Conservation (phyloP, 495 filamentous ascomycete genomes). For the Tuber microsphaerosporum region DNA sequence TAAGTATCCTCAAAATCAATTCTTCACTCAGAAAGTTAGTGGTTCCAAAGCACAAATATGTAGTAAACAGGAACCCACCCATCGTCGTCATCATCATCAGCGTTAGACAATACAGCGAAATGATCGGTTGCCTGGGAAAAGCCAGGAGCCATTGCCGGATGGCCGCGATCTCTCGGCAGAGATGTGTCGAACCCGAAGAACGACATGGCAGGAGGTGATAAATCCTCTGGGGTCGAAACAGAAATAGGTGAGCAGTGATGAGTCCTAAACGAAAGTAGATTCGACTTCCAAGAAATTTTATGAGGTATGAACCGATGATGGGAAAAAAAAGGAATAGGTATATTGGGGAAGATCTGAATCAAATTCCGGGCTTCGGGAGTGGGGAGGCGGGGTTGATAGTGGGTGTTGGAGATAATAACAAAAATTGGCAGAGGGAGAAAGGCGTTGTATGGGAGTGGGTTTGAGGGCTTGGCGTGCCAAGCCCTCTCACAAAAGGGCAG, state of each 20-base stretch:
- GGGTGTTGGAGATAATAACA: conserved; percentile 2
- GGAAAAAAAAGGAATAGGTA: neutral
- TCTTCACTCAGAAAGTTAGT: conserved; percentile 42
- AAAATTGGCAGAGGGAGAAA: conserved; percentile 6
- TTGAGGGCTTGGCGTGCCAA: neutral
- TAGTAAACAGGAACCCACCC: conserved; percentile 52
- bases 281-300: neutral
- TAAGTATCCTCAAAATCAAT: conserved; percentile 98
- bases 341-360: neutral
- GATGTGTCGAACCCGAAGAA: conserved; percentile 82
- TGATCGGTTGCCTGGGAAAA: conserved; percentile 82
- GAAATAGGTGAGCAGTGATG: neutral
- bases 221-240: neutral
- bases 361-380: neutral
- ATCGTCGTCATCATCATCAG: conserved; percentile 57
- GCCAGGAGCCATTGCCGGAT: conserved; percentile 52
- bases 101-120: conserved; percentile 67
- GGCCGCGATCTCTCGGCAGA: conserved; percentile 57
- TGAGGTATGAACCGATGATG: neutral
- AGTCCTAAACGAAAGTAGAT: neutral
- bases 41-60: neutral
- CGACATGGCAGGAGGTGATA: conserved; percentile 51
- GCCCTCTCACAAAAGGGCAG: neutral
- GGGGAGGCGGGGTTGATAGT: conserved; percentile 9
- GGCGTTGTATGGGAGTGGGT: neutral